Base-by-base conservation (phyloP, 2,329 filamentous ascomycete species). In the Alternaria gansuensis region DNA sequence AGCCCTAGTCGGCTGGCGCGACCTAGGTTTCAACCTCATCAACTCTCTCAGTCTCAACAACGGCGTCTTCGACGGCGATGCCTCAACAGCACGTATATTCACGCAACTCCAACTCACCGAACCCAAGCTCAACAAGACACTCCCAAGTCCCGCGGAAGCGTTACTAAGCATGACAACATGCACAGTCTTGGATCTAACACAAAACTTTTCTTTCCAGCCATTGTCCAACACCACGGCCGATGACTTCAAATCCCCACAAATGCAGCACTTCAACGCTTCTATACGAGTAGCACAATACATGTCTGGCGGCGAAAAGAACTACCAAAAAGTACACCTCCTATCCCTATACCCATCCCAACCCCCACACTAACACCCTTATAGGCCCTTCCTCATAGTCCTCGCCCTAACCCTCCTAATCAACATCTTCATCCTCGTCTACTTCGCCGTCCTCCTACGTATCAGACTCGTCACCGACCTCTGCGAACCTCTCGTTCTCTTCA, bases 281-380 rank as follows among this genome's bases (percentile, higher is more conserved):
- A 37, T 58, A 6, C 54, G 59, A 8, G 55, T 59, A 14, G 50
- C 55, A 28, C 59, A 61, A 24, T 57, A 61, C 54, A 59, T 61
- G 54, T 61, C 59, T 4, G 59, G 59, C n/a, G 41, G 54, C 11
- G 46, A 59, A 3, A 49, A 55, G 10, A n/a, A 36, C 11, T 57
- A 53, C 11, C 53, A 60, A 26, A 57, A 60, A 21, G 53, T 57
- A 37, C 7, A 13, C 23, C 5, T 8, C 11, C 17, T 10, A 7
- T 10, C 2, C 26, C 40, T 6, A 8, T 21, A 23, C 34, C 23
- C 4, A 14, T 31, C 34, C 23, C 4, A 14, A 6, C 13, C 26
- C n/a, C 13, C 13, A 24, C 9, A 28, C 51, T 54, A 13, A 54
- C 23, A 29, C 21, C 11, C n/a, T 10, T n/a, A 0, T 23, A 54